Evolutionary conservation across 2,329 filamentous ascomycete species (phyloP).

Genomic region (Apiospora malaysiana): DNA sequence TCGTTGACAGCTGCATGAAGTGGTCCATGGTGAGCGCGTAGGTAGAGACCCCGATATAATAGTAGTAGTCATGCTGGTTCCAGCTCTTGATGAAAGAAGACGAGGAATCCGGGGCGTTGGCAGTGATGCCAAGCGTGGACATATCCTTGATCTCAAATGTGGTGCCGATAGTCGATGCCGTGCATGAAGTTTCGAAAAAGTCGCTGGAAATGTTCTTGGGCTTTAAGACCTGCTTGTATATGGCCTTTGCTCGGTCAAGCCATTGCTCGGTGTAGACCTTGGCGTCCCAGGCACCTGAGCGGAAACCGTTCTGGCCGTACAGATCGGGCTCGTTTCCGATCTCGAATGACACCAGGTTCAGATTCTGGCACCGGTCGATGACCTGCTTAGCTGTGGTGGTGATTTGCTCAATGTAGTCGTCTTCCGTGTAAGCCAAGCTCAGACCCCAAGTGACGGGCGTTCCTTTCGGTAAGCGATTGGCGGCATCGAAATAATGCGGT

Average conservation of each 20-base stretch:
- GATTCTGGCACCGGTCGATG: constrained; percentile 30
- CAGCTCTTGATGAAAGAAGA: constrained; percentile 45
- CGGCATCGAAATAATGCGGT: constrained; percentile 51
- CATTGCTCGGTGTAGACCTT: constrained; percentile 51
- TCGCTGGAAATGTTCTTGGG: constrained; percentile 45
- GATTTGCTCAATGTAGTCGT: constrained; percentile 51
- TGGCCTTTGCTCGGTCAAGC: constrained; percentile 47
- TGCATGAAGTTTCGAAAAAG: constrained; percentile 56
- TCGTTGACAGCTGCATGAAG: constrained; percentile 52
- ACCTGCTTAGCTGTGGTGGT: constrained; percentile 44
- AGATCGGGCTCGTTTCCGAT: constrained; percentile 41
- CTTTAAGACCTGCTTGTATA: constrained; percentile 52
- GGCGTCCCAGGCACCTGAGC: constrained; percentile 50
- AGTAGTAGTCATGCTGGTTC: constrained; percentile 62
- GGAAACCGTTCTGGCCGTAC: constrained; percentile 48
- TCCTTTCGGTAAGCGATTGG: constrained; percentile 54
- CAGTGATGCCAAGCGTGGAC: constrained; percentile 45
- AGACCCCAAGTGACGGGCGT: constrained; percentile 56
- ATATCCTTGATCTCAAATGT: constrained; percentile 53
- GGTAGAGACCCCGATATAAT: constrained; percentile 54
- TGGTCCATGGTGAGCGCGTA: constrained; percentile 49
- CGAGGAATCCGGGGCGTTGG: constrained; percentile 41
- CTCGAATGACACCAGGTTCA: constrained; percentile 38
- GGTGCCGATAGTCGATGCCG: constrained; percentile 56
- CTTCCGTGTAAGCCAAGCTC: constrained; percentile 53